A percentile compares a stretch with the other conserved stretches of the same genome.
Evolutionary conservation across 129 eudicot species (phyloP).

Genomic region (Arctium lappa): DNA sequence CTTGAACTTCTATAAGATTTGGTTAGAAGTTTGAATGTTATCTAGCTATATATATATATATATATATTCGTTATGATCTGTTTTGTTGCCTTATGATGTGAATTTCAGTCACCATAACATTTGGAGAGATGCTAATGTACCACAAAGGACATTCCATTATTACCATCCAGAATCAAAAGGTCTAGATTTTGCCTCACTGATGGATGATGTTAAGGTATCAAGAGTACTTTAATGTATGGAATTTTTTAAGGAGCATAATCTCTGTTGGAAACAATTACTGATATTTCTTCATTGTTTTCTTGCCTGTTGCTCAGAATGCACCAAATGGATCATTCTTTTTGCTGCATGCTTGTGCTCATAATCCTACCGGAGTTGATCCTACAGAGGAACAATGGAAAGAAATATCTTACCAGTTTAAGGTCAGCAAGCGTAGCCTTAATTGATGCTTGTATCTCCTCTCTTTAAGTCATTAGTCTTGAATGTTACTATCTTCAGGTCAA

Average conservation of each 20-base stretch:
- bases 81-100: constrained; percentile 24
- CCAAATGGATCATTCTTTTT: constrained; percentile 92
- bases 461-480: not conserved
- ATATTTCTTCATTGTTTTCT: constrained; percentile 6
- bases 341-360: constrained; percentile 99
- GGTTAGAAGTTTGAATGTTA: constrained; percentile 3
- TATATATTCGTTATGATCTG: not conserved
- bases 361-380: constrained; percentile 99
- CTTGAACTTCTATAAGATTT: not conserved
- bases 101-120: constrained; percentile 86
- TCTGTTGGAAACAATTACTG: not conserved
- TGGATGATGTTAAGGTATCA: constrained; percentile 85
- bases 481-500: constrained; percentile 54
- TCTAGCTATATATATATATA: not conserved
- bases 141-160: constrained; percentile 74
- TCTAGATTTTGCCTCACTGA: constrained; percentile 74
- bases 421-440: constrained; percentile 7
- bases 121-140: constrained; percentile 96
- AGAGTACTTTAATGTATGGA: not conserved
- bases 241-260: not conserved
- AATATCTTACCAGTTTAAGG: constrained; percentile 85
- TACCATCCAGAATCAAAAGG: constrained; percentile 91
- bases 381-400: constrained; percentile 93
- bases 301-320: constrained; percentile 61
- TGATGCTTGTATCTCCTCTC: not conserved